A percentile compares a stretch with the other conserved stretches of the same genome.
Evolutionary conservation across 371 early-diverging fungal genomes (phyloP).

Genomic region (Mortierella sp.): DNA sequence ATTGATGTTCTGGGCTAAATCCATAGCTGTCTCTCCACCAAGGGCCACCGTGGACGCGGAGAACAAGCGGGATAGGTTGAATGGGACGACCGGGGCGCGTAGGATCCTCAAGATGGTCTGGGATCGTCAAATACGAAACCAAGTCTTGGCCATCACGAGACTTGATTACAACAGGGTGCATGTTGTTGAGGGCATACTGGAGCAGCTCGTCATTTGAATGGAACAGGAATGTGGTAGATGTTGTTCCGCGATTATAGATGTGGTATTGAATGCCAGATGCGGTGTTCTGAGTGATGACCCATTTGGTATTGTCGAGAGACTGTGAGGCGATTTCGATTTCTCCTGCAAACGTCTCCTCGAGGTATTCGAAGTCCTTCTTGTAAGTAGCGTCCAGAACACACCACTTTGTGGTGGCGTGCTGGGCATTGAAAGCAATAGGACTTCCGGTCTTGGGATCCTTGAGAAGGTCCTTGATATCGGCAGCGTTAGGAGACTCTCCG

Average conservation of each 20-base stretch:
- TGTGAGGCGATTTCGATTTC: background rate
- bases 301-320: background rate
- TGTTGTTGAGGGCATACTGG: conserved; percentile 18
- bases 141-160: conserved; percentile 37
- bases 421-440: background rate
- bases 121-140: conserved; percentile 37
- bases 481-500: background rate
- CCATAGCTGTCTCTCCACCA: conserved; percentile 35
- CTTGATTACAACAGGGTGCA: conserved; percentile 30
- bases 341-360: background rate
- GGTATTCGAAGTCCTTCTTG: background rate
- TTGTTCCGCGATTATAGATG: background rate
- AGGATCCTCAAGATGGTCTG: conserved; percentile 12
- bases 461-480: background rate
- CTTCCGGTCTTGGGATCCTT: background rate
- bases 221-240: conserved; percentile 21
- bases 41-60: conserved; percentile 44
- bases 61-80: conserved; percentile 37
- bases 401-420: background rate
- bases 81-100: conserved; percentile 11
- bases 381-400: background rate
- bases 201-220: conserved; percentile 16
- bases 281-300: background rate
- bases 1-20: conserved; percentile 24
- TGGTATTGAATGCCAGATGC: background rate